A percentile compares a stretch with the other conserved stretches of the same genome.
Evolutionary conservation across 2,329 filamentous ascomycete species (phyloP).

Genomic region (Orbilia ellipsospora): DNA sequence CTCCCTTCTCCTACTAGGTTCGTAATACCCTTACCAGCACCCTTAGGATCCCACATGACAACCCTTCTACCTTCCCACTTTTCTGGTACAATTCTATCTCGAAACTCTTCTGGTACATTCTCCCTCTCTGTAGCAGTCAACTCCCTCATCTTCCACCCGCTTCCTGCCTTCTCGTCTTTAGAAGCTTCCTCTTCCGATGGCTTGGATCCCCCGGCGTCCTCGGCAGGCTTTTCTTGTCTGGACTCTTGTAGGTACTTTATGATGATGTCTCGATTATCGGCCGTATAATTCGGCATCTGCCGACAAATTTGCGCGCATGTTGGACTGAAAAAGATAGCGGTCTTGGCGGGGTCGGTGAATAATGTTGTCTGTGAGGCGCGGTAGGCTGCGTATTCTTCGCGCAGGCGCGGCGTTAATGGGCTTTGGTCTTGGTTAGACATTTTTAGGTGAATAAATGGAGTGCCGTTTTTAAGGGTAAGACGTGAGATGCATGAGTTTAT

Average conservation of each 20-base stretch:
- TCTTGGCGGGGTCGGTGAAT: slow-evolving; percentile 4
- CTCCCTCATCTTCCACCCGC: slow-evolving; percentile 5
- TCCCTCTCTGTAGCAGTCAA: not conserved
- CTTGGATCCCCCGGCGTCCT: not conserved
- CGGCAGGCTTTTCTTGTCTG: not conserved
- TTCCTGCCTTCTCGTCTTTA: not conserved
- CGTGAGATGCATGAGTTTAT: not conserved
- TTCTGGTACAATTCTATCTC: not conserved
- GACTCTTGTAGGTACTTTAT: slow-evolving; percentile 9
- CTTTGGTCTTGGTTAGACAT: slow-evolving; percentile 5
- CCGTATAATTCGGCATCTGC: not conserved
- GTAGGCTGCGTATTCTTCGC: slow-evolving; percentile 1
- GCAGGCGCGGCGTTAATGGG: not conserved
- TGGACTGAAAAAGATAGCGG: slow-evolving; percentile 1
- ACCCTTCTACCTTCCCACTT: slow-evolving; percentile 8
- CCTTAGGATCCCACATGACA: not conserved
- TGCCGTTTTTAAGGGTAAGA: not conserved
- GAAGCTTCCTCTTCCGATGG: not conserved
- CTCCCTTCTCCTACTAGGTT: not conserved
- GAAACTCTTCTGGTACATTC: not conserved
- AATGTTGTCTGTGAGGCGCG: slow-evolving; percentile 3
- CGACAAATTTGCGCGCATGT: not conserved
- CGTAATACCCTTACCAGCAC: not conserved
- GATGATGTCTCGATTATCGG: slow-evolving; percentile 1
- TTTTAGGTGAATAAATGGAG: not conserved